A percentile compares a stretch with the other conserved stretches of the same genome.
These are phyloP conservation scores for Enteropsectra breve DNA, from an alignment of 371 early-diverging fungal genomes.

Conservation along the genomic window DNA sequence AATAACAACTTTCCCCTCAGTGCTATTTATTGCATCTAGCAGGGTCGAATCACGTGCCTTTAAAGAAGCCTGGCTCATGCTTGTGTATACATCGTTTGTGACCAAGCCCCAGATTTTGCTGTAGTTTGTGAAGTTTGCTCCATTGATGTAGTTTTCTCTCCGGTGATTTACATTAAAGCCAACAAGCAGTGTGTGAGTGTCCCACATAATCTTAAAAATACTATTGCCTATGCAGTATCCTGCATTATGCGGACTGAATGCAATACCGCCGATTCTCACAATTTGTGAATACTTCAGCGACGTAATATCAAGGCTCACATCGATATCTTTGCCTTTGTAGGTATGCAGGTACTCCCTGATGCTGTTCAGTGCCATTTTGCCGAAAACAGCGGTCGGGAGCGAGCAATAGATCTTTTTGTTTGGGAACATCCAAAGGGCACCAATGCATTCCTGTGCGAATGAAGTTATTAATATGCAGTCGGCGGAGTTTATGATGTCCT, in stretches of 20 bases:
- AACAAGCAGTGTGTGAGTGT: conserved; percentile 79
- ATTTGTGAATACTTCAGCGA: conserved; percentile 81
- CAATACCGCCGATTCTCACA: conserved; percentile 70
- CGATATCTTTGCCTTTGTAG: conserved; percentile 66
- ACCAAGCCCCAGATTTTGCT: conserved; percentile 69
- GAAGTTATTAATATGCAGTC: conserved; percentile 83
- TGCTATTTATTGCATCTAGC: conserved; percentile 62
- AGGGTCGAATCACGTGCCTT: conserved; percentile 47
- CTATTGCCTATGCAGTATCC: conserved; percentile 92
- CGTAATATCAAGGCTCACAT: conserved; percentile 71
- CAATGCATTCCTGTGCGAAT: conserved; percentile 72
- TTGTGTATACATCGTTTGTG: conserved; percentile 69
- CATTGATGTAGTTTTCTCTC: conserved; percentile 67
- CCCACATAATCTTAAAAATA: conserved; percentile 84
- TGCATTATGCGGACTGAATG: conserved; percentile 77
- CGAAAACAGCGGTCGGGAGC: conserved; percentile 83
- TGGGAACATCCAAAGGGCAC: conserved; percentile 74
- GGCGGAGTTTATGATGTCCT: conserved; percentile 61
- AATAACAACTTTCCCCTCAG: conserved; percentile 76
- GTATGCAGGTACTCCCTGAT: conserved; percentile 68
- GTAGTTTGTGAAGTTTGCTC: conserved; percentile 67
- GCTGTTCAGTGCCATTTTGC: conserved; percentile 66
- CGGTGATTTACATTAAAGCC: conserved; percentile 86
- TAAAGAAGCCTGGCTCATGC: conserved; percentile 53
- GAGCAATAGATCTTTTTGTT: conserved; percentile 73